These are phyloP conservation scores for Boletellus sp. DNA, from an alignment of 768 basidiomycete species.

Conservation along the genomic window DNA sequence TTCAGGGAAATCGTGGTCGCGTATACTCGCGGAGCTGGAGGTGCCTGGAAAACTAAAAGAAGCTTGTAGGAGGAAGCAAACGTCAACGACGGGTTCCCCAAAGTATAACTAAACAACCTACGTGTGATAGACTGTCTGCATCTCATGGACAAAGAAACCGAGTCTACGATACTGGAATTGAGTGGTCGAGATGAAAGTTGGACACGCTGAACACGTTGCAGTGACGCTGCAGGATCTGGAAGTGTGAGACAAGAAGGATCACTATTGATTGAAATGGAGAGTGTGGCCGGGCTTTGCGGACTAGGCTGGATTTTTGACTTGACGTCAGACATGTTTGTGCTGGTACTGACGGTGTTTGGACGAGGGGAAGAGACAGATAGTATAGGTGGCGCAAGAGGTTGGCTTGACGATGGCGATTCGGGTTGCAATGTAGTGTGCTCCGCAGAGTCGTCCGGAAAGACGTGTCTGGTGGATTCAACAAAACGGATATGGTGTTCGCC, in stretches of 20 bases:
- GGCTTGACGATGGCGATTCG: slow-evolving; percentile 8
- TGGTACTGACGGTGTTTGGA: slow-evolving; percentile 8
- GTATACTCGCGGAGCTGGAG: slow-evolving; percentile 8
- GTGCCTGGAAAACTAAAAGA: slow-evolving; percentile 26
- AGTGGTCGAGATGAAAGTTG: slow-evolving; percentile 9
- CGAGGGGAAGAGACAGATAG: slow-evolving; percentile 8
- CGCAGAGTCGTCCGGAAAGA: slow-evolving; percentile 2
- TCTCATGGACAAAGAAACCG: slow-evolving; percentile 3
- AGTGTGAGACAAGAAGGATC: slow-evolving; percentile 22
- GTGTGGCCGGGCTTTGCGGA: slow-evolving; percentile 10
- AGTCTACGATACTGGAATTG: slow-evolving; percentile 13
- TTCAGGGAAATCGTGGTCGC: slow-evolving; percentile 9
- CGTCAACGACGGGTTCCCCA: slow-evolving; percentile 1
- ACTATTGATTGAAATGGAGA: slow-evolving; percentile 10
- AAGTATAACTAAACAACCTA: slow-evolving; percentile 6
- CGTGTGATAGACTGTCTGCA: slow-evolving; percentile 24
- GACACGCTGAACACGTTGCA: slow-evolving; percentile 6
- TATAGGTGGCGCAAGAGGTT: slow-evolving; percentile 21
- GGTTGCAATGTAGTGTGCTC: slow-evolving; percentile 5
- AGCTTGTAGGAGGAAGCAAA: slow-evolving; percentile 8
- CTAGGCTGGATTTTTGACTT: slow-evolving; percentile 22
- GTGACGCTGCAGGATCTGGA: slow-evolving; percentile 7
- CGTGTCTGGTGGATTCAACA: slow-evolving; percentile 5
- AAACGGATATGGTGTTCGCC: slow-evolving; percentile 10
- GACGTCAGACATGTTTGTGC: slow-evolving; percentile 15